Evolutionary conservation across 208 protist species (phyloP).

Genomic region (Wallacemonas sp.): DNA sequence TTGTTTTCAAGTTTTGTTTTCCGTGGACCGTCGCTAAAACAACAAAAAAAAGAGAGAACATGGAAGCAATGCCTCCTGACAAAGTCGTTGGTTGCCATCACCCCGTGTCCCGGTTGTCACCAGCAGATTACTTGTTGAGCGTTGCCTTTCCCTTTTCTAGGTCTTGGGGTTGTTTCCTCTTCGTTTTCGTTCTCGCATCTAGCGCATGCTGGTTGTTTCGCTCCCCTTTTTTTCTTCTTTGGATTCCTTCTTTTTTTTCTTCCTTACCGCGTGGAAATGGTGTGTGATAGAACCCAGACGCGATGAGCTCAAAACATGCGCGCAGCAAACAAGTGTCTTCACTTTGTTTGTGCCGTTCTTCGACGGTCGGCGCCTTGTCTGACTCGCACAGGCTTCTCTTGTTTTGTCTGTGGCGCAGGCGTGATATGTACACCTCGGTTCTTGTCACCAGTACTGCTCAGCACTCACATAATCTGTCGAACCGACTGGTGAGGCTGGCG

Average conservation of each 20-base stretch:
- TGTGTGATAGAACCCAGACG: too few relatives aligned
- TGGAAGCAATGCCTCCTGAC: neutral
- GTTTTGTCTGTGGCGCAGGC: too few relatives aligned
- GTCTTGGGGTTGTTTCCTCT: conserved; percentile 6
- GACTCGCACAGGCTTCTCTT: too few relatives aligned
- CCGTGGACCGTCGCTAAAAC: neutral
- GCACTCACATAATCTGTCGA: too few relatives aligned
- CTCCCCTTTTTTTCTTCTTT: neutral
- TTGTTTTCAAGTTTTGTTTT: neutral
- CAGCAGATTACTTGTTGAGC: too few relatives aligned
- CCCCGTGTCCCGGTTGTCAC: too few relatives aligned
- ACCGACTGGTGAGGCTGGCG: too few relatives aligned
- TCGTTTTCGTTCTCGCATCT: neutral
- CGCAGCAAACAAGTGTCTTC: neutral
- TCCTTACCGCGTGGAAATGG: neutral
- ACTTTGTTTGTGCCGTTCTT: too few relatives aligned
- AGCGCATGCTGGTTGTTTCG: neutral
- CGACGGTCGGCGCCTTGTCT: too few relatives aligned
- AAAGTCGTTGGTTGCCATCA: neutral
- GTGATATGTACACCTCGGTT: too few relatives aligned
- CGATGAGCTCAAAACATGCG: too few relatives aligned
- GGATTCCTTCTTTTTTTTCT: neutral
- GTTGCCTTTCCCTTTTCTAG: conserved; percentile 6
- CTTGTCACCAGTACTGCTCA: too few relatives aligned
- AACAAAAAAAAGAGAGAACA: neutral